phyloP scores from a whole-genome alignment of 495 filamentous ascomycete genomes.

The Neurospora sp. region DNA sequence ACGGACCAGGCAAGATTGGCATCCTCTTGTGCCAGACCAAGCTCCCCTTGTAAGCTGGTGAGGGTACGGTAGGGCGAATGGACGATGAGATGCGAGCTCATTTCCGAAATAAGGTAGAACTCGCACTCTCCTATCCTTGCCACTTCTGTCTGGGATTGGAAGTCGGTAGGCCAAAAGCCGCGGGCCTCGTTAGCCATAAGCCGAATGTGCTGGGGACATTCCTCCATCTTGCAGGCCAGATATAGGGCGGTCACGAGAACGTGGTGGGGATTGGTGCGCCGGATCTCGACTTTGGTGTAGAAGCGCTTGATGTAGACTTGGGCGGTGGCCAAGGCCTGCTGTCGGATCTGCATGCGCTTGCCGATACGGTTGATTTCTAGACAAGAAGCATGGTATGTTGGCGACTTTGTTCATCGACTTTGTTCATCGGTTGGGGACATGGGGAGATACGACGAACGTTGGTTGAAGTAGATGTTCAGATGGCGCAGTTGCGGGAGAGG shows the following conservation, averaged over 20 bases:
- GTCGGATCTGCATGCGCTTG: conserved; percentile 66
- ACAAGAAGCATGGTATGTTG: not conserved
- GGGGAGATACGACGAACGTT: conserved; percentile 49
- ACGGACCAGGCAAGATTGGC: conserved; percentile 68
- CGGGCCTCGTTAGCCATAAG: conserved; percentile 77
- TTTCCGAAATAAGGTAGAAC: conserved; percentile 88
- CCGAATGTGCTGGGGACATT: conserved; percentile 92
- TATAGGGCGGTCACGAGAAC: conserved; percentile 86
- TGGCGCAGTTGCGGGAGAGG: conserved; percentile 73
- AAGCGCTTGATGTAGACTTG: conserved; percentile 91
- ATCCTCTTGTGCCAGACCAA: conserved; percentile 70
- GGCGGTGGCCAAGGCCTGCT: conserved; percentile 90
- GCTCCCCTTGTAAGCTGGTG: conserved; percentile 56
- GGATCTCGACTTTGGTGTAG: conserved; percentile 83
- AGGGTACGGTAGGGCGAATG: conserved; percentile 96
- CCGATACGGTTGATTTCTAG: conserved; percentile 74
- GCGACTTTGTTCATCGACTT: not conserved
- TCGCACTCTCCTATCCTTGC: conserved; percentile 91
- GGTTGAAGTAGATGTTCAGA: conserved; percentile 85
- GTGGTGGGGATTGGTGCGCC: conserved; percentile 88
- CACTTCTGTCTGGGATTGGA: conserved; percentile 63
- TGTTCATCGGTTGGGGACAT: not conserved
- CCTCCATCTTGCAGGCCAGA: conserved; percentile 97
- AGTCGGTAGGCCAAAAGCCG: conserved; percentile 81
- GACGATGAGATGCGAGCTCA: conserved; percentile 88